phyloP scores from a whole-genome alignment of 176 grass and related monocot species.

The Oryza punctata region DNA sequence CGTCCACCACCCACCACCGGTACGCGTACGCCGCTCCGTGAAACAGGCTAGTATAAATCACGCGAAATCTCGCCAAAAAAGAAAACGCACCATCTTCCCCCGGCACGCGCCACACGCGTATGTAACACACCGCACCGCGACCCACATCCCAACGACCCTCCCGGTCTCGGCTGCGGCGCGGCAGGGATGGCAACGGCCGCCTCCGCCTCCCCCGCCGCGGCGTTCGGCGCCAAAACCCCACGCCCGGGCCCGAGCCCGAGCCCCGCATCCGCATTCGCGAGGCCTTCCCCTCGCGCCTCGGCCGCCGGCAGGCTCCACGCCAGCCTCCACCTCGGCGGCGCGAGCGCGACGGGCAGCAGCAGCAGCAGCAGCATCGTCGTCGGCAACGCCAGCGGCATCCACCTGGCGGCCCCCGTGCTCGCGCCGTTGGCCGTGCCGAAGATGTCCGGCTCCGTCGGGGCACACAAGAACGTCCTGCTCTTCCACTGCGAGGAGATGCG shows the following conservation, averaged over 20 bases:
- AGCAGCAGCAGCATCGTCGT: background rate
- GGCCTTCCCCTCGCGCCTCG: conserved; percentile 27
- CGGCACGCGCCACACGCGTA: background rate
- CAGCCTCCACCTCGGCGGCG: conserved; percentile 57
- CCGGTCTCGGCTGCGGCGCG: background rate
- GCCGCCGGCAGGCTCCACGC: conserved; percentile 39
- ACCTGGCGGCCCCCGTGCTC: conserved; percentile 46
- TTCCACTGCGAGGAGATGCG: conserved; percentile 97
- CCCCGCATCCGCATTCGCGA: conserved; percentile 46
- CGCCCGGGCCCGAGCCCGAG: background rate
- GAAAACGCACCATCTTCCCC: background rate
- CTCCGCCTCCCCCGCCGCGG: conserved; percentile 45
- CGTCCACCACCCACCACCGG: conserved; percentile 1
- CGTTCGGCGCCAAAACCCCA: conserved; percentile 25
- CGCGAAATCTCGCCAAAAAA: background rate
- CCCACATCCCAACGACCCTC: background rate
- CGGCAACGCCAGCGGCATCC: conserved; percentile 43
- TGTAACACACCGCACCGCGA: background rate
- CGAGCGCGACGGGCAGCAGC: background rate
- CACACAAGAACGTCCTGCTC: conserved; percentile 72
- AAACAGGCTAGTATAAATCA: conserved; percentile 34
- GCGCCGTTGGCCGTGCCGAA: conserved; percentile 47
- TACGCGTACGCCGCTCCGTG: conserved; percentile 12
- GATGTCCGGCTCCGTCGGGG: conserved; percentile 29
- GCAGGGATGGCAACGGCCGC: conserved; percentile 57